Base-by-base conservation (phyloP, 2,329 filamentous ascomycete species). In the Calonectria pteridis region DNA sequence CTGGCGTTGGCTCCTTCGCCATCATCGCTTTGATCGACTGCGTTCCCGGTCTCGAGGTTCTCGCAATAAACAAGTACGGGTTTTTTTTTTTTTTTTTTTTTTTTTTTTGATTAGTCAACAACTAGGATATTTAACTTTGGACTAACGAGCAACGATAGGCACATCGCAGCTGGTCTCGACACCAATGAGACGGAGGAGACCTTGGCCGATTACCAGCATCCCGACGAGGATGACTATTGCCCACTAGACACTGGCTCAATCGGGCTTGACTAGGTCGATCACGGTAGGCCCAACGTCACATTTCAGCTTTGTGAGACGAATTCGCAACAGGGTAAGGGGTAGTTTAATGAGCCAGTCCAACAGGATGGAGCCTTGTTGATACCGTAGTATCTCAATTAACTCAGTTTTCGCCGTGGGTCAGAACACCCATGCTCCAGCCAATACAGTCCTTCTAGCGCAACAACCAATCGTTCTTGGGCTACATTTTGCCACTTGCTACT, bases 11-110 rank as follows among this genome's bases (percentile, higher is more conserved):
- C 10, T 76, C 75, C 0, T 76, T 75, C 16, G 55, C 70, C 14
- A 73, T 76, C 23, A 75, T 75, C n/a, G 73, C 75, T 9, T 46
- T 76, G 58, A 75, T 76, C 62, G 75, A 76, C 35, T 72, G 73
- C 37, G 55, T 76, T 31, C 75, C 75, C 6, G 75, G 75, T 3
- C 66, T 76, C 6, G 75, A 76, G 28, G 75, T 76, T 13, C 71
- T 76, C 16, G 75, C 75, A 7, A 67, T 53, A 7, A 73, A 76
- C 46, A 73, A 75, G 75, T 76, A 72, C 43, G 73, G n/a, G n/a
- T n/a, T n/a, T n/a, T n/a, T n/a, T n/a, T n/a, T n/a, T n/a, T n/a
- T n/a, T n/a, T n/a, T n/a, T n/a, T n/a, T n/a, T n/a, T n/a, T n/a
- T n/a, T n/a, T n/a, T n/a, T 71, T 28, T 28, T 29, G 23, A 20